Evolutionary conservation across 2,329 filamentous ascomycete genomes (phyloP).

Genomic region (Ilyonectria robusta): DNA sequence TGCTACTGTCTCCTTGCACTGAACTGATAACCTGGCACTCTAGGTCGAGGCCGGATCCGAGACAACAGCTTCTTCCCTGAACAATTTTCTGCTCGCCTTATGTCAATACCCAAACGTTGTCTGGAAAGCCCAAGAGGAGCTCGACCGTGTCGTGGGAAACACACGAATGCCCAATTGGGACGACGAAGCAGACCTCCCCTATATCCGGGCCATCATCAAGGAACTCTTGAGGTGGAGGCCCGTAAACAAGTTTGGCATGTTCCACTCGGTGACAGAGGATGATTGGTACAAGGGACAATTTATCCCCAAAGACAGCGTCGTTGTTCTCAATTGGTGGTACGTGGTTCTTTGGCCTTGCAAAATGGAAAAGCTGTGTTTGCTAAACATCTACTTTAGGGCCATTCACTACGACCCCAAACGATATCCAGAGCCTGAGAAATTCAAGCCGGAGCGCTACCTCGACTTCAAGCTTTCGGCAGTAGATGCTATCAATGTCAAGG

Average conservation of each 20-base stretch:
- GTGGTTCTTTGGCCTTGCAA: neutral
- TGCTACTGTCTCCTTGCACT: too few relatives aligned
- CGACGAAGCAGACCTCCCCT: constrained; percentile 53
- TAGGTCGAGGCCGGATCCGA: constrained; percentile 2
- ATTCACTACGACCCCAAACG: constrained; percentile 62
- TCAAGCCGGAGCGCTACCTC: constrained; percentile 57
- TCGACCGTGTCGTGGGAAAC: constrained; percentile 52
- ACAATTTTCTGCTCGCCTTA: constrained; percentile 45
- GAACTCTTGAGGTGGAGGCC: constrained; percentile 56
- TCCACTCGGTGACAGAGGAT: constrained; percentile 55
- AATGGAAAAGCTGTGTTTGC: neutral
- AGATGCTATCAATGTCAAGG: constrained; percentile 48
- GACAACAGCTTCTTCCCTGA: constrained; percentile 16
- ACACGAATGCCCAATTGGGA: constrained; percentile 50
- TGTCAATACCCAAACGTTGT: constrained; percentile 48
- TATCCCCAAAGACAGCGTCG: constrained; percentile 58
- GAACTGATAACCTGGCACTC: too few relatives aligned
- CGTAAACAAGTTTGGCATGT: constrained; percentile 46
- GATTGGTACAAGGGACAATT: constrained; percentile 56
- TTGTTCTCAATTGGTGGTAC: constrained; percentile 59
- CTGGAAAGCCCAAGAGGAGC: constrained; percentile 53
- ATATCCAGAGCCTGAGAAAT: constrained; percentile 57
- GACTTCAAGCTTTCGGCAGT: constrained; percentile 46
- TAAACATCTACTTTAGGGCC: constrained; percentile 31
- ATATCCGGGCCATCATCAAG: constrained; percentile 54